Base-by-base conservation (phyloP, 108 stramenopile species). In the Cylindrotheca fusiformis region DNA sequence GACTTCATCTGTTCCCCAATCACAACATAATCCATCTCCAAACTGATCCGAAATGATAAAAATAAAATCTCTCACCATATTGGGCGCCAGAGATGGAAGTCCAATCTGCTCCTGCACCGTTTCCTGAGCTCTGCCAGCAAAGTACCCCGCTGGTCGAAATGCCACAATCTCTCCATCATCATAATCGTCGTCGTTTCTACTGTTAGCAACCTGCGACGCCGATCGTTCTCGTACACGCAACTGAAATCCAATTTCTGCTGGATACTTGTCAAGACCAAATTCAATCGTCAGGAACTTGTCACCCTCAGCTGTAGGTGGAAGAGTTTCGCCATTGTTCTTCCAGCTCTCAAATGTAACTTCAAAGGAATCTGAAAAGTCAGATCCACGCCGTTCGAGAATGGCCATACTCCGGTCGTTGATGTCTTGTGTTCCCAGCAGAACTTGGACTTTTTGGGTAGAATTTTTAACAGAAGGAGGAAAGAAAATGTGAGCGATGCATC, bases 11-110 rank as follows among this genome's bases (percentile, higher is more conserved):
- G 47, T 67, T 10, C 36, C 36, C 52, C 57, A 69, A 1, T 55
- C 29, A 47, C 75, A 76, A 44, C 75, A 76, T 25, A 76, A 20
- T 4, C 75, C 75, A 60, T 76, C 68, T 2, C 53, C 62, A 18
- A 31, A 57, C 17, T 48, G 47, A 56, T 76, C 75, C 6, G 67
- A 60, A 18, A 69, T 48, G 32, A 68, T 76, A 19, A 76, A 56
- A 18, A 32, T 55, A 44, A 69, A 76, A 17, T 59, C 28, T 53
- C 52, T 32, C 10, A 4, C 22, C 5, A 30, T 24, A n/a, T 55
- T 56, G 2, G 6, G 18, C 2, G 48, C 21, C 0, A 50, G 30
- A 1, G 10, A 0, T 10, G 63, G 68, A 18, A 69, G 53, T 0
- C 58, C 41, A 24, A 69, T 60, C 1, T 25, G 52, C 54, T 76